Conservation (phyloP, 305 asterid genomes). For the Ajuga reptans region DNA sequence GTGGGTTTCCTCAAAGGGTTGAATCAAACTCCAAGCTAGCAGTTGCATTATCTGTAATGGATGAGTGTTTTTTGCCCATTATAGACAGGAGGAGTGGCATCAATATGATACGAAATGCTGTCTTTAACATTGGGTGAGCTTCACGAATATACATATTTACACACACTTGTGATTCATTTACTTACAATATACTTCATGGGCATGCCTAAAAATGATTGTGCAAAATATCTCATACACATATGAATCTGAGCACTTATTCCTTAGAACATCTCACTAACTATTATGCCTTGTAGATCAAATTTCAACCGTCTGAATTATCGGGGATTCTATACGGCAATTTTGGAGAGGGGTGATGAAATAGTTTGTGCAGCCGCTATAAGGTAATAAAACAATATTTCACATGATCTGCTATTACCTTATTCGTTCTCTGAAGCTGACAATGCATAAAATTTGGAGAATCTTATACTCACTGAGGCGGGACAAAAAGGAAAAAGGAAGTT, state of each 20-base stretch:
- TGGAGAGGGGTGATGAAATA: conserved; percentile 89
- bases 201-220: background rate
- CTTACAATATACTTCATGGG: background rate
- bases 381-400: conserved; percentile 32
- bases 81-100: conserved; percentile 64
- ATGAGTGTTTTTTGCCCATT: conserved; percentile 63
- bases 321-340: conserved; percentile 72
- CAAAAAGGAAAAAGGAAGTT: background rate
- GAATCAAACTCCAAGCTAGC: conserved; percentile 65
- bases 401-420: background rate
- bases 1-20: conserved; percentile 43
- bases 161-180: background rate
- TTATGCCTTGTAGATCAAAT: conserved; percentile 52
- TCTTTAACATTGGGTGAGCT: conserved; percentile 83
- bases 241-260: background rate
- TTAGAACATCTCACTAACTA: conserved; percentile 14
- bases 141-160: background rate
- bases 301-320: conserved; percentile 66
- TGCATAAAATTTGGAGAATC: background rate
- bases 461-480: background rate
- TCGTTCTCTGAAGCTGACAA: no score
- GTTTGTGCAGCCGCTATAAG: conserved; percentile 79
- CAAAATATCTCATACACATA: background rate
- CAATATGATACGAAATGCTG: conserved; percentile 55
- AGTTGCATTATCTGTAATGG: conserved; percentile 52